Percentiles rank a stretch among this genome's conserved stretches.
Conservation (phyloP, 2,329 filamentous ascomycete genomes). For the Aspergillus texensis region DNA sequence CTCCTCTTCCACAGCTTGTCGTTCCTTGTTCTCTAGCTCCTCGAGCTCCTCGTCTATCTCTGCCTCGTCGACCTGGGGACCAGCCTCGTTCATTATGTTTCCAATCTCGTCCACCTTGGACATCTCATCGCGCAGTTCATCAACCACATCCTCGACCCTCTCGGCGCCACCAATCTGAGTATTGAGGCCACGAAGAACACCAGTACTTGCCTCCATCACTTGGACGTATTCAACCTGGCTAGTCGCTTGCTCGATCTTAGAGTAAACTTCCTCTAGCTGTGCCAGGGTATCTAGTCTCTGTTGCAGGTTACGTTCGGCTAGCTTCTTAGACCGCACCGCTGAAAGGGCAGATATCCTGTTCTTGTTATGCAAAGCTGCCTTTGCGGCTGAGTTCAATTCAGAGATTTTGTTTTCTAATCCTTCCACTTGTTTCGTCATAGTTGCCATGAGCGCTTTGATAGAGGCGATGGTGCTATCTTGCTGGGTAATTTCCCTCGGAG, state of each 20-base stretch:
- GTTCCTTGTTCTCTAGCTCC: conserved; percentile 66
- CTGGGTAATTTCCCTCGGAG: conserved; percentile 62
- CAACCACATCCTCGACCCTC: conserved; percentile 74
- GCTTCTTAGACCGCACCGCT: conserved; percentile 79
- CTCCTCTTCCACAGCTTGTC: conserved; percentile 50
- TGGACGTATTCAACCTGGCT: conserved; percentile 82
- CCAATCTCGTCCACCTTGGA: conserved; percentile 79
- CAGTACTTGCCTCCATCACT: conserved; percentile 77
- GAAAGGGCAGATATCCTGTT: conserved; percentile 76
- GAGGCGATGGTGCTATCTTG: conserved; percentile 83
- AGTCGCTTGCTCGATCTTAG: conserved; percentile 81
- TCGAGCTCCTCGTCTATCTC: conserved; percentile 89
- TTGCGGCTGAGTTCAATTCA: conserved; percentile 59
- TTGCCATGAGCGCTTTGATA: conserved; percentile 70
- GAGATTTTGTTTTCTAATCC: conserved; percentile 60
- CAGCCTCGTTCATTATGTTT: conserved; percentile 70
- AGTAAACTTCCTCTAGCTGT: conserved; percentile 81
- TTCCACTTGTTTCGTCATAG: conserved; percentile 68
- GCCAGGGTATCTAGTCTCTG: conserved; percentile 72
- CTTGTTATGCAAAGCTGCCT: conserved; percentile 70
- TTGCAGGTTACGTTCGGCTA: conserved; percentile 72
- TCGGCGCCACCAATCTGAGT: conserved; percentile 75
- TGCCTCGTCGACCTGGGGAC: conserved; percentile 67
- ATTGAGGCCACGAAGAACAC: conserved; percentile 73
- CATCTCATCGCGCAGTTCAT: conserved; percentile 78